A percentile compares a stretch with the other conserved stretches of the same genome.
Conservation (phyloP, 176 grass and related monocot species). For the Juncus effusus region DNA sequence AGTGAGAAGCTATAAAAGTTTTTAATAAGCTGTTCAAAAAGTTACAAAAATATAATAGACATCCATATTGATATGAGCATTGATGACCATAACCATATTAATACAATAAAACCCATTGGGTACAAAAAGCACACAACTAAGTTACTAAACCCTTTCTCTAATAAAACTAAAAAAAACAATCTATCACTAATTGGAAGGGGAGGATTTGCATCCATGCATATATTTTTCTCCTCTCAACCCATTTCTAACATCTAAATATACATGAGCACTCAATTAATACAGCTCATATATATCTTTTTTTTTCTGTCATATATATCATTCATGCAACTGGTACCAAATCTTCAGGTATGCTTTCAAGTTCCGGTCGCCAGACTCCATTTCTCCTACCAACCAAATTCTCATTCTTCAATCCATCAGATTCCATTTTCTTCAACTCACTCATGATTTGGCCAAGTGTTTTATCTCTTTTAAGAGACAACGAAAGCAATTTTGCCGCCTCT, state of each 20-base stretch:
- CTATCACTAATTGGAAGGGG: constrained; percentile 1
- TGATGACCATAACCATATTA: too few species aligned
- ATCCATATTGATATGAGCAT: too few species aligned
- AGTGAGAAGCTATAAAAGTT: too few species aligned
- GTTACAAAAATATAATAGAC: too few species aligned
- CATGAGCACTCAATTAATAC: not conserved
- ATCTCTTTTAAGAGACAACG: constrained; percentile 41
- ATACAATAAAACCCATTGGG: too few species aligned
- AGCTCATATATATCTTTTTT: not conserved
- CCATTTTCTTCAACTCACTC: constrained; percentile 61
- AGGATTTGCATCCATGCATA: constrained; percentile 12
- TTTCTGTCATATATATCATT: not conserved
- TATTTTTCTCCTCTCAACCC: constrained; percentile 5
- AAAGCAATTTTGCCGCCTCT: constrained; percentile 65
- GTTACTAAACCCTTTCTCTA: not conserved
- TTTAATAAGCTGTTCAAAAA: too few species aligned
- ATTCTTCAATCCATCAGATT: constrained; percentile 17
- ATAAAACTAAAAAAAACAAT: not conserved
- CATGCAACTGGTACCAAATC: constrained; percentile 27
- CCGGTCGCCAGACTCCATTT: constrained; percentile 43
- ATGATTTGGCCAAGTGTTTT: constrained; percentile 56
- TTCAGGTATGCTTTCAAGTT: constrained; percentile 71
- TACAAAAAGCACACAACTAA: not conserved
- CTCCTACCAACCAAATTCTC: constrained; percentile 22
- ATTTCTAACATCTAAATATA: not conserved